phyloP scores from a whole-genome alignment of 768 basidiomycete genomes.

The Clathrus columnatus region DNA sequence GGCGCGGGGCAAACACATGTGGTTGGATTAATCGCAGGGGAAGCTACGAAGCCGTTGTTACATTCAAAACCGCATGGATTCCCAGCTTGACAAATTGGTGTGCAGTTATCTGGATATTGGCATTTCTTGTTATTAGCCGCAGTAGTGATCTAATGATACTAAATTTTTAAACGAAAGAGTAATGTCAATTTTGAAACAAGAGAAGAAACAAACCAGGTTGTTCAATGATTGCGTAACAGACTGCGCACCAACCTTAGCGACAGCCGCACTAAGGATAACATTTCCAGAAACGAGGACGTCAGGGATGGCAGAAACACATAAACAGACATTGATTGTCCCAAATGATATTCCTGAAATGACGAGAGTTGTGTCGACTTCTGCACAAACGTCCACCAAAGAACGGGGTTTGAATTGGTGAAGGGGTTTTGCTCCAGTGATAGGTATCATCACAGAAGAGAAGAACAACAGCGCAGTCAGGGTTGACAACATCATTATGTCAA shows the following conservation, averaged over 20 bases:
- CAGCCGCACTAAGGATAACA: conserved; percentile 22
- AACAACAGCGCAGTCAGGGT: neutral
- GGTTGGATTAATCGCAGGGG: conserved; percentile 26
- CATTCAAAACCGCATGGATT: conserved; percentile 40
- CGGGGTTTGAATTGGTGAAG: neutral
- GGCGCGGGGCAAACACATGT: conserved; percentile 36
- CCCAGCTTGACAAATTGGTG: conserved; percentile 26
- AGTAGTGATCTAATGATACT: conserved; percentile 19
- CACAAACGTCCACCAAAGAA: conserved; percentile 30
- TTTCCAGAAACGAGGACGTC: conserved; percentile 26
- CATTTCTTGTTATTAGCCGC: conserved; percentile 19
- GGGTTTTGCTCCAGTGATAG: too few relatives aligned
- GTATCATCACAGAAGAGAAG: neutral
- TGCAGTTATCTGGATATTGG: conserved; percentile 33
- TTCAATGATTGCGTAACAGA: conserved; percentile 25
- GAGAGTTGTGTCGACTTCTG: conserved; percentile 26
- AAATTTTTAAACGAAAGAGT: neutral
- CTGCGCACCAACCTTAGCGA: conserved; percentile 23
- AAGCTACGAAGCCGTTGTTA: conserved; percentile 31
- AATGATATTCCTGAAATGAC: conserved; percentile 19
- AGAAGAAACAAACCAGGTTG: conserved; percentile 24
- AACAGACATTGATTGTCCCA: conserved; percentile 26
- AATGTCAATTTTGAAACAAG: neutral
- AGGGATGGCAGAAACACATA: conserved; percentile 34
- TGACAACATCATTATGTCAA: neutral